Evolutionary conservation across 208 protist species (phyloP).

Genomic region (Leishmania braziliensis): DNA sequence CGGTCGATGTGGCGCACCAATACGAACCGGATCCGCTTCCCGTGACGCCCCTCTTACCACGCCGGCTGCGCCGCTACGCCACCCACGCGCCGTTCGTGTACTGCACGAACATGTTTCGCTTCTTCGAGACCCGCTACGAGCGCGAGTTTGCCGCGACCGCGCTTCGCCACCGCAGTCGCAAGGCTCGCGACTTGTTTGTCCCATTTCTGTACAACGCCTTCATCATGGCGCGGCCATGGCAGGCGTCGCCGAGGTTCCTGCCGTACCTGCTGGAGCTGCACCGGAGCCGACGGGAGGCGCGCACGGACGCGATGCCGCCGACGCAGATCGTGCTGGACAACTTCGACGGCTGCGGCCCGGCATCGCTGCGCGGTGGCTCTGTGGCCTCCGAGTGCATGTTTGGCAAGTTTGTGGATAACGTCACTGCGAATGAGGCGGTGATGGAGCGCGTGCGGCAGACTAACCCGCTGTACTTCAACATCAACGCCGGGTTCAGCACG

Average conservation of each 20-base stretch:
- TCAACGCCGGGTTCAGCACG: constrained; percentile 31
- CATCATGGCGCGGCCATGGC: constrained; percentile 61
- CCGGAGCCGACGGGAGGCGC: not conserved
- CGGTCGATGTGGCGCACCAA: no score
- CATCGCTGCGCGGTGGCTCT: constrained; percentile 22
- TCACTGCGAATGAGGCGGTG: constrained; percentile 1
- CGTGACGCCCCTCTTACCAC: no score
- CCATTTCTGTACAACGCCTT: constrained; percentile 75
- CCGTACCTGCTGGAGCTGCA: constrained; percentile 25
- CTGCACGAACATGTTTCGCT: constrained; percentile 61
- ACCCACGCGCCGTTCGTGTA: constrained; percentile 75
- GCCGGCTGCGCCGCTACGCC: constrained; percentile 23
- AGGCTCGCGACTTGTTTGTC: constrained; percentile 37
- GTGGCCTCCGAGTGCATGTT: constrained; percentile 20
- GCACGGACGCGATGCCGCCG: not conserved
- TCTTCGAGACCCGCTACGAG: constrained; percentile 44
- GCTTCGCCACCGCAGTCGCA: constrained; percentile 33
- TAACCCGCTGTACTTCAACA: constrained; percentile 49
- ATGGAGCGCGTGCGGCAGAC: constrained; percentile 15
- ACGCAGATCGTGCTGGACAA: constrained; percentile 50
- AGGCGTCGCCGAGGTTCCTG: constrained; percentile 47
- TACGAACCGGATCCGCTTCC: no score
- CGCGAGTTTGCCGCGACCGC: constrained; percentile 33
- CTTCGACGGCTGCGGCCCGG: constrained; percentile 53
- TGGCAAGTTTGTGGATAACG: constrained; percentile 29